Conservation (phyloP, 805 yeast genomes). For the Barnettozyma populi region DNA sequence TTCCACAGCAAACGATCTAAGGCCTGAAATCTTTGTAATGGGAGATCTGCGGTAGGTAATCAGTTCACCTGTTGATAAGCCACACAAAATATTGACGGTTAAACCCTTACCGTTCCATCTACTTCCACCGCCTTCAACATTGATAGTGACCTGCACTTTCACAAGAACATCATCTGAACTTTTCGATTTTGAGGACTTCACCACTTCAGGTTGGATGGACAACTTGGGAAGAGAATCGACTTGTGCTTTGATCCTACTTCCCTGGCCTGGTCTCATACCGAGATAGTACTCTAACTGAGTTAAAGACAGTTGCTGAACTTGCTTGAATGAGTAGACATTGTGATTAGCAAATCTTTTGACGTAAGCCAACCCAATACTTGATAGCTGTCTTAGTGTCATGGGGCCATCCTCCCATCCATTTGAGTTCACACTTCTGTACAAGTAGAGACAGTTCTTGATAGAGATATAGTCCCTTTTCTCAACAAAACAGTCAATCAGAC, state of each 20-base stretch:
- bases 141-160: conserved; percentile 16
- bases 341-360: conserved; percentile 34
- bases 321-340: conserved; percentile 29
- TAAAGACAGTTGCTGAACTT: conserved; percentile 26
- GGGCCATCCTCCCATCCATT: conserved; percentile 47
- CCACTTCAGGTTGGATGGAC: conserved; percentile 16
- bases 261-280: conserved; percentile 37
- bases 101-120: conserved; percentile 32
- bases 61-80: conserved; percentile 30
- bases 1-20: conserved; percentile 26
- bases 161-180: conserved; percentile 19
- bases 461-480: conserved; percentile 39
- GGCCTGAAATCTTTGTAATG: conserved; percentile 21
- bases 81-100: conserved; percentile 28
- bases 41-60: conserved; percentile 41
- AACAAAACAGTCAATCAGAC: conserved; percentile 39
- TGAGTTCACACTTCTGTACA: conserved; percentile 37
- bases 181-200: conserved; percentile 9
- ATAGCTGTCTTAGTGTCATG: conserved; percentile 41
- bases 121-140: conserved; percentile 11
- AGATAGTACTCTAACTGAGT: conserved; percentile 36
- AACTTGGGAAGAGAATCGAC: conserved; percentile 34
- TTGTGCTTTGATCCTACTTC: conserved; percentile 32
- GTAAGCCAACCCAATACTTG: conserved; percentile 39
- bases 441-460: conserved; percentile 31